Base-by-base conservation (phyloP, 2,329 filamentous ascomycete species). In the Blastomyces gilchristii region DNA sequence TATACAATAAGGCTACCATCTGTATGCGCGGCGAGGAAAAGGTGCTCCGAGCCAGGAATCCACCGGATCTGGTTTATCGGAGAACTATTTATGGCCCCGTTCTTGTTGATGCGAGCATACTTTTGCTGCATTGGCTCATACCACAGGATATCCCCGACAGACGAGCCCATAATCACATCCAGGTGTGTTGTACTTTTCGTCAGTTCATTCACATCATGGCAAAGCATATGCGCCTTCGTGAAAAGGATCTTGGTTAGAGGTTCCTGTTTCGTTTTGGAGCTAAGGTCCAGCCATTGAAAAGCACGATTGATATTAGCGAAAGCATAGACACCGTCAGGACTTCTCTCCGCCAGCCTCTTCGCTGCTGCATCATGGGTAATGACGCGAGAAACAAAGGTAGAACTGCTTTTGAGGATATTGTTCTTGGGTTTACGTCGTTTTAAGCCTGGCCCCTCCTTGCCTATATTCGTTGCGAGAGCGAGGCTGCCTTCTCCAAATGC, bases 361-460 rank as follows among this genome's bases (percentile, higher is more conserved):
- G 83, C 82, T 62, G 95, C 76, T 4, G 82, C 82, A 70, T 99
- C 94, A 71, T 96, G 90, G 18, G 91, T 87, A 67, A 97, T 96
- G 41, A 97, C 93, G 62, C 94, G 82, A n/a, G 93, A 97, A 39
- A 99, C 94, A 72, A 97, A 99, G 0, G 93, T 96, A 11, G 94
- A 99, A 75, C 96, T 97, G 78, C 91, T 97, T 81, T 99, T 99
- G 61, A 93, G 87, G 75, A 99, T 94, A 75, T 95, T 97, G 77
- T 93, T 97, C 82, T 97, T 99, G 2, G 94, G 94, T 75, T 99
- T 99, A 71, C 87, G 85, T 73, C 86, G 84, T 80, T 97, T 97
- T 31, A 80, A 73, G 11, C 79, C 78, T 66, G 82, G 80, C 67
- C 84, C 86, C 50, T 84, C 82, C 70, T 92, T 90, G 39, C 82